Conservation (phyloP, 495 filamentous ascomycete genomes). For the Aspergillus homomorphus region DNA sequence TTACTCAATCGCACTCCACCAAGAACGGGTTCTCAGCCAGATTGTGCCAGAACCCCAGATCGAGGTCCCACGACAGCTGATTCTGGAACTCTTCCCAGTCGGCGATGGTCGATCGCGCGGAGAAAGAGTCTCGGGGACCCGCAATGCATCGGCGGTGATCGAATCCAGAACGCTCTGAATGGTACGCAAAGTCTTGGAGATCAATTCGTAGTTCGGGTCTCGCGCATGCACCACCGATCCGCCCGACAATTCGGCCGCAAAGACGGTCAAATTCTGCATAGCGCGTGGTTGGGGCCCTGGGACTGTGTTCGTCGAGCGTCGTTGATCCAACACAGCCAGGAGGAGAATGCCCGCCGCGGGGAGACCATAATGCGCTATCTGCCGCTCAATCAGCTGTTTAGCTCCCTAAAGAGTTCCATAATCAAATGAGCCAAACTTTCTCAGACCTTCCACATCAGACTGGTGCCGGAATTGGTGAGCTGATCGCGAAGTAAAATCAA, state of each 20-base stretch:
- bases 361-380: slow-evolving; percentile 42
- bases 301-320: slow-evolving; percentile 6
- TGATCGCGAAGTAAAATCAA: slow-evolving; percentile 37
- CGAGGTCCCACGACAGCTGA: too few species aligned
- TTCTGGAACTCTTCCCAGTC: too few species aligned
- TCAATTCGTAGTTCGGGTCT: slow-evolving; percentile 36
- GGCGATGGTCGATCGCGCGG: too few species aligned
- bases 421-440: background rate
- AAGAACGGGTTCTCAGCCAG: too few species aligned
- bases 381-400: background rate
- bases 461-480: slow-evolving; percentile 38
- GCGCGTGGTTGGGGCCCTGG: slow-evolving; percentile 24
- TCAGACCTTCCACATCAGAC: slow-evolving; percentile 43
- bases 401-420: too few species aligned
- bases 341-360: slow-evolving; percentile 41
- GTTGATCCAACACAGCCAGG: slow-evolving; percentile 33
- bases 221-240: slow-evolving; percentile 32
- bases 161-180: slow-evolving; percentile 35
- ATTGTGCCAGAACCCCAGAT: too few species aligned
- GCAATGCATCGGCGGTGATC: slow-evolving; percentile 1
- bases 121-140: background rate
- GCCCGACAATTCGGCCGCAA: slow-evolving; percentile 37
- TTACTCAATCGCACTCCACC: too few species aligned
- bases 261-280: slow-evolving; percentile 35
- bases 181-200: slow-evolving; percentile 30